Evolutionary conservation across 140 eudicot genomes (phyloP), one percentile per base, ranked within the genome.

Genomic region (Bidens hawaiensis): DNA sequence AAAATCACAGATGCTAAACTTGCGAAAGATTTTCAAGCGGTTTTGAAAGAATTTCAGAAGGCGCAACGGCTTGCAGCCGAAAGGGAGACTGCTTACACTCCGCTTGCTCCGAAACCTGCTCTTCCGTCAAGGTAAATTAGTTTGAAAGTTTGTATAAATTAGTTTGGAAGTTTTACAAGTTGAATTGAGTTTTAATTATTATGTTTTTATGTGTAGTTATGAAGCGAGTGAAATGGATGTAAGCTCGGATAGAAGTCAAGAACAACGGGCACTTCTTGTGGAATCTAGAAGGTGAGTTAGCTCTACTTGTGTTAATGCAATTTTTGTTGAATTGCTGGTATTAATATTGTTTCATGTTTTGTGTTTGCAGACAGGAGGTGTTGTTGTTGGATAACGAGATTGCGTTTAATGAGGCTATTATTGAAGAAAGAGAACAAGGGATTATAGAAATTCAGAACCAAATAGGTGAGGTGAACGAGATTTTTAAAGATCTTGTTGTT

Each of bases 11-110:
- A 88, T 75, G 99, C 99, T 51, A 93, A 93, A 83, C 96, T 93
- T 61, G 99, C 99, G 14, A 93, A 88, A 83, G 99, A 93, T 62
- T 93, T 88, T 72, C 95, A 93, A 75, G 94, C 94, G 23, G 95
- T 85, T 72, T 43, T 93, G 54, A 93, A 85, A 71, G 95, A 88
- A 78, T 93, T 93, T 71, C 99, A 85, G 75, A 93, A 93, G 87
- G 94, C 93, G 1, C 99, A 88, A 60, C 89, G 94, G 26, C 95
- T 93, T 71, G 77, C 96, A 45, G 99, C 96, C 40, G 99, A 93
- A 73, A 88, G 96, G 78, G 99, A 91, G 79, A 93, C 99, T 26
- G 90, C 99, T 46, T 90, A 90, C 69, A 60, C 83, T 50, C 96
- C 97, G 26, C 84, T 82, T 63, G 83, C 80, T 68, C 88, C 94